Conservation (phyloP, 768 basidiomycete genomes). For the Amanita muscaria region DNA sequence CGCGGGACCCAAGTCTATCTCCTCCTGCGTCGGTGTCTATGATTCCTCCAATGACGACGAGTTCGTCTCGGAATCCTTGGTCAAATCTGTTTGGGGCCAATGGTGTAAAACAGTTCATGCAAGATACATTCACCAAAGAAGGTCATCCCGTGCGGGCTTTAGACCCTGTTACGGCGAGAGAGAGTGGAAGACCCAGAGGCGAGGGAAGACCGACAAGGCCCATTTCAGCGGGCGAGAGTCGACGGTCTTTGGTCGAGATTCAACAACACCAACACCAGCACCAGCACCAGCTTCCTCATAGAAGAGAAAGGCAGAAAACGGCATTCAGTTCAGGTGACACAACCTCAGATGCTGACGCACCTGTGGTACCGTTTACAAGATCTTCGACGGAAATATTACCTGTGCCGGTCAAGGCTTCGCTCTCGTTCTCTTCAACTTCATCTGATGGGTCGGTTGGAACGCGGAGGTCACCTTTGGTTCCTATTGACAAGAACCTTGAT, state of each 20-base stretch:
- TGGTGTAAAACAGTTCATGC: constrained; percentile 56
- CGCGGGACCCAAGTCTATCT: constrained; percentile 37
- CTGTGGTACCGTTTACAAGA: neutral
- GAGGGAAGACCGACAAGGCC: neutral
- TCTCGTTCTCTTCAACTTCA: constrained; percentile 33
- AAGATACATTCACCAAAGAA: constrained; percentile 37
- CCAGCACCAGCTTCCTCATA: constrained; percentile 1
- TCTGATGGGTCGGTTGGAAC: neutral
- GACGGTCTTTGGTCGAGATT: neutral
- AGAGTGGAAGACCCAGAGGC: neutral
- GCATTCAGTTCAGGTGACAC: constrained; percentile 11
- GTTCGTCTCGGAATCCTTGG: constrained; percentile 68
- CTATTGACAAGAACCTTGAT: constrained; percentile 2
- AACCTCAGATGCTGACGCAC: constrained; percentile 3
- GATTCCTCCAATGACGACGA: constrained; percentile 35
- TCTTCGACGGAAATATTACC: constrained; percentile 26
- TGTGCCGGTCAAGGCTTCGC: constrained; percentile 22
- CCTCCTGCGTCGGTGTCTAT: constrained; percentile 31
- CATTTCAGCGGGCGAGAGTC: neutral
- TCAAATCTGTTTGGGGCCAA: constrained; percentile 66
- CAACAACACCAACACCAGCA: too few species aligned
- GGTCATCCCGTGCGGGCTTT: constrained; percentile 32
- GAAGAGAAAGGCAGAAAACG: constrained; percentile 17
- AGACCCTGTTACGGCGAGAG: neutral
- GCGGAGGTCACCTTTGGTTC: constrained; percentile 4